A percentile compares a stretch with the other conserved stretches of the same genome.
These are phyloP conservation scores for Striga hermonthica DNA, from an alignment of 305 asterid genomes.

Conservation along the genomic window DNA sequence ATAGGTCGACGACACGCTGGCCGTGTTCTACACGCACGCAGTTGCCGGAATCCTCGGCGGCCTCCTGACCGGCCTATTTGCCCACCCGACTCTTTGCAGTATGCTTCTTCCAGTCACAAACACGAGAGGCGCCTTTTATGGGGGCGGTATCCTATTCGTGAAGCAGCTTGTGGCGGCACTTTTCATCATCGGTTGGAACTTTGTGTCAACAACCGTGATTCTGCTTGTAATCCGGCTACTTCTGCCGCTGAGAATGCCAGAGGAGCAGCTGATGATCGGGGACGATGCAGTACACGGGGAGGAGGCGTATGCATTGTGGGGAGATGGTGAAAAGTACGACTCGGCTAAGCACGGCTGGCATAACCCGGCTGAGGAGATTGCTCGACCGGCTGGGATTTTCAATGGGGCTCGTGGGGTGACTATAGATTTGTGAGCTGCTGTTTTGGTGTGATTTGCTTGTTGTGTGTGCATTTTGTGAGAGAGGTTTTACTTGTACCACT, in stretches of 20 bases:
- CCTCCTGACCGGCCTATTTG: conserved; percentile 61
- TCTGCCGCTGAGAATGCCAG: conserved; percentile 73
- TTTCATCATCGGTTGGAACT: conserved; percentile 63
- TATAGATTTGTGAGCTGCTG: conserved; percentile 42
- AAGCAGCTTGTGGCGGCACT: conserved; percentile 70
- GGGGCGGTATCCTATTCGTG: conserved; percentile 46
- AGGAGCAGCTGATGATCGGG: conserved; percentile 69
- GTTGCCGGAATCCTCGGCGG: conserved; percentile 81
- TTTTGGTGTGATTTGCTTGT: not conserved
- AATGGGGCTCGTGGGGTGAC: conserved; percentile 77
- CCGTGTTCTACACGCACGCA: conserved; percentile 78
- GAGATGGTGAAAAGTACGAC: conserved; percentile 79
- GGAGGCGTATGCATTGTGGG: conserved; percentile 85
- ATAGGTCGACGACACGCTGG: conserved; percentile 75
- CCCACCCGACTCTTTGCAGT: conserved; percentile 61
- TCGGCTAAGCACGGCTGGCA: conserved; percentile 60
- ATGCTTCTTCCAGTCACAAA: conserved; percentile 54
- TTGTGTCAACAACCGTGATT: conserved; percentile 50
- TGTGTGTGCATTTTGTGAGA: not conserved
- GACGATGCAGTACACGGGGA: conserved; percentile 89
- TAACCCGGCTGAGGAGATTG: conserved; percentile 41
- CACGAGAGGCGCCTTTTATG: conserved; percentile 67
- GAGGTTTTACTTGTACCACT: too few species aligned
- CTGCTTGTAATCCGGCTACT: conserved; percentile 46
- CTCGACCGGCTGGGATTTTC: conserved; percentile 28